Base-by-base conservation (phyloP, 768 basidiomycete genomes). In the Trametes meyenii region DNA sequence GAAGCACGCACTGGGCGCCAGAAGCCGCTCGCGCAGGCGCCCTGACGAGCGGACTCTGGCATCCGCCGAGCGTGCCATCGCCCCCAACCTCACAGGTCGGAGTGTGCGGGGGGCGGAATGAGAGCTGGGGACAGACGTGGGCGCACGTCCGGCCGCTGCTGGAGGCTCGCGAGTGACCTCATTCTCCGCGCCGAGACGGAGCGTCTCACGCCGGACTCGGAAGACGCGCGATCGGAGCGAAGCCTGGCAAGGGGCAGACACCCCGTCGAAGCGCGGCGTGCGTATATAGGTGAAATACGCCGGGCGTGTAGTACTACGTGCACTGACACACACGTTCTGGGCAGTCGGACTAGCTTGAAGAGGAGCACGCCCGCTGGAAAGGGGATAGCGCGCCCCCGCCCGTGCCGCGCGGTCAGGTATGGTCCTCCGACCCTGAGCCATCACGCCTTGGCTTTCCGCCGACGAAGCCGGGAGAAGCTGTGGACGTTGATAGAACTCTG, bases 401-500 rank as follows among this genome's bases (percentile, higher is more conserved):
- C 57, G 57, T 39, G 57, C 57, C 57, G 57, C 57, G 8, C 36
- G 57, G 24, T 42, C 48, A 33, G 19, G 23, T 14, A 44, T 50
- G 57, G 49, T 16, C n/a, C 40, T 45, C 55, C 57, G 57, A 40
- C 50, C 56, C 56, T 58, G 56, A 55, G 49, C 55, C 33, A 40
- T 40, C 46, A 23, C 16, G 29, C 24, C 46, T 63, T 43, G 24
- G 24, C 26, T 50, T 54, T 58, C 52, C 48, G 51, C 62, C 57
- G 62, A 58, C 26, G 56, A 43, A n/a, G 57, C 33, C 62, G 62
- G 62, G 46, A 50, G 56, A 63, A 63, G 46, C 40, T 23, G 16
- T 19, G 6, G 36, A 13, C 26, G 19, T 3, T 39, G 40, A 58
- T 58, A 50, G 39, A 50, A 58, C 26, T 35, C 46, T 19, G 21